Conservation (phyloP, 2,329 filamentous ascomycete genomes). For the Leptodontidium sp. region DNA sequence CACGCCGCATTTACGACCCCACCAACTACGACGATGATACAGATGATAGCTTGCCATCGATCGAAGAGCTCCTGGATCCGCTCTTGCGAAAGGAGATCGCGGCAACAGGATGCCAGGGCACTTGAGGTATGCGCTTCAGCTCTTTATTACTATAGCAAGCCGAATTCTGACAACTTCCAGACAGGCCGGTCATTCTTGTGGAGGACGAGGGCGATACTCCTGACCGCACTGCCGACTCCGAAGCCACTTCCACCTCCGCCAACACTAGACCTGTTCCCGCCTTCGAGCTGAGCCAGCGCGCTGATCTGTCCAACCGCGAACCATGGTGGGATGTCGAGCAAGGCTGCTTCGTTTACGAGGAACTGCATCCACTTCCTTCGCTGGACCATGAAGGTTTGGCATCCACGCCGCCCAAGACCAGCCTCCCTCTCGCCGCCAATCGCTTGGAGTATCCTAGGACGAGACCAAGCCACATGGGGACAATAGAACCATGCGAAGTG, state of each 20-base stretch:
- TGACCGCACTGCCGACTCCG: no score
- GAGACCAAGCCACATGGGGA: slow-evolving; percentile 17
- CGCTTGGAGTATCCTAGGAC: slow-evolving; percentile 11
- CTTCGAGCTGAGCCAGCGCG: slow-evolving; percentile 11
- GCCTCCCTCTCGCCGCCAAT: background rate
- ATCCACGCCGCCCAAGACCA: no score
- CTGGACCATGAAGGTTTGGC: no score
- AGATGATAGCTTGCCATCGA: slow-evolving; percentile 13
- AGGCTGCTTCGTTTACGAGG: slow-evolving; percentile 13
- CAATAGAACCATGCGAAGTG: slow-evolving; percentile 1
- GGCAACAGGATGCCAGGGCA: background rate
- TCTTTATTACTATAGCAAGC: slow-evolving; percentile 18
- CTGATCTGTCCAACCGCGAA: slow-evolving; percentile 11
- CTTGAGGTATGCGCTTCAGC: slow-evolving; percentile 17
- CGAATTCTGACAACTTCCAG: background rate
- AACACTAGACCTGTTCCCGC: slow-evolving; percentile 7
- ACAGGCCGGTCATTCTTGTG: no score
- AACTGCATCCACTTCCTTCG: slow-evolving; percentile 1
- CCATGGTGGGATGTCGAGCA: slow-evolving; percentile 25
- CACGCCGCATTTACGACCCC: background rate
- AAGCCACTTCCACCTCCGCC: background rate
- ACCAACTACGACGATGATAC: slow-evolving; percentile 2
- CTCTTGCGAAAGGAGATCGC: slow-evolving; percentile 1
- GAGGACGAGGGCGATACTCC: no score
- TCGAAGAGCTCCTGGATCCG: slow-evolving; percentile 16